Base-by-base conservation (phyloP, 495 filamentous ascomycete species). In the Filosporella fistucella region DNA sequence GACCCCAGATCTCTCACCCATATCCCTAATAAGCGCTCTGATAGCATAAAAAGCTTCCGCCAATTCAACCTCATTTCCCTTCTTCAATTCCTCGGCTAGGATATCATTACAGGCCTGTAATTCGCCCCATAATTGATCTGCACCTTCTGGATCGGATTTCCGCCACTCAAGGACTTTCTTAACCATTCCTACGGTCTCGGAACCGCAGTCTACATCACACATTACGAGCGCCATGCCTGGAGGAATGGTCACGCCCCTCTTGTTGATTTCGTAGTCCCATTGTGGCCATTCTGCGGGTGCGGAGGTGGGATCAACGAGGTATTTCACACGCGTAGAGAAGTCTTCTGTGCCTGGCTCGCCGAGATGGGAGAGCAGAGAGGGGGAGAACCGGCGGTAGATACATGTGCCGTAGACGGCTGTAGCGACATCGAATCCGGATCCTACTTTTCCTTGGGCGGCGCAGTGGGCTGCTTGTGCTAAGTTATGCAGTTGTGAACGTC, bases 371-470 rank as follows among this genome's bases (percentile, higher is more conserved):
- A 97, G 71, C 20, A 96, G 69, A 2, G 75, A 69, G 0, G 93
- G 89, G 0, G 88, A 91, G 70, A 97, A 98, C 22, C 93, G 86
- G 17, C 83, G 78, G 74, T 98, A 98, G 6, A 86, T 67, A 59
- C 89, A 95, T 16, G 86, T 88, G 12, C 93, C 93, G 59, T 89
- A 95, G 28, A 93, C 86, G 10, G 93, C 93, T 28, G 85, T 80
- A 1, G 91, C 94, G n/a, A 98, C 86, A 63, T 98, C 93, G 58
- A 98, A 98, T 22, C 93, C 93, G 2, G 86, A 91, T 38, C 93
- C 93, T 5, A 98, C 81, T 64, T 97, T 98, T 18, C 93, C 93
- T 66, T 98, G 93, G 0, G 93, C 93, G 2, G 91, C 88, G 62
- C 91, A 96, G 68, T 98, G 93, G 1, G 90, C 84, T 4, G 86